A percentile compares a stretch with the other conserved stretches of the same genome.
Evolutionary conservation across 2,329 filamentous ascomycete genomes (phyloP).

Genomic region (Fusarium zealandicum): DNA sequence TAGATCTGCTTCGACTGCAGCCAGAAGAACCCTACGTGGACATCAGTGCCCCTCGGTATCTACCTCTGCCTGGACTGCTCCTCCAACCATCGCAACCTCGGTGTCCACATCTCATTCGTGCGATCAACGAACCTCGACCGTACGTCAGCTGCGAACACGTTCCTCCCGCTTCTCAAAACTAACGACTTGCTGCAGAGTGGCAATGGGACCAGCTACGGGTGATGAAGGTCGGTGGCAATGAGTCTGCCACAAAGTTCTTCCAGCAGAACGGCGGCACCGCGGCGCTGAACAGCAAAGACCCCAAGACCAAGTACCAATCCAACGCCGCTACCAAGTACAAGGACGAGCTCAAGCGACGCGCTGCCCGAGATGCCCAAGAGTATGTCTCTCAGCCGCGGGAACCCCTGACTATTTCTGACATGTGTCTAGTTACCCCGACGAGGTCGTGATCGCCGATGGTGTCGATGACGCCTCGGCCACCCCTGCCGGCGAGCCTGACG

Average conservation of each 20-base stretch:
- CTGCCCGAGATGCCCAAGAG: slow-evolving; percentile 83
- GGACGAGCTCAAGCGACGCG: slow-evolving; percentile 89
- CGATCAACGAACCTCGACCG: slow-evolving; percentile 97
- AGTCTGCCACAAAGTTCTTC: slow-evolving; percentile 98
- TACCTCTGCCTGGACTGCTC: slow-evolving; percentile 99
- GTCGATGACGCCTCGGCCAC: slow-evolving; percentile 74
- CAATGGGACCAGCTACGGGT: slow-evolving; percentile 97
- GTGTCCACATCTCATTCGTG: slow-evolving; percentile 99
- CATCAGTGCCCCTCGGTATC: slow-evolving; percentile 94
- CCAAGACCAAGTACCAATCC: slow-evolving; percentile 96
- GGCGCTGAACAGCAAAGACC: slow-evolving; percentile 93
- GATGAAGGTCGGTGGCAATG: slow-evolving; percentile 99
- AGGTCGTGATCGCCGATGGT: slow-evolving; percentile 84
- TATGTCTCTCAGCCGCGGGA: slow-evolving; percentile 55
- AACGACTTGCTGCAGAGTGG: slow-evolving; percentile 69
- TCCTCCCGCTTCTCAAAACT: slow-evolving; percentile 22
- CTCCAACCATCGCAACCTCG: slow-evolving; percentile 94
- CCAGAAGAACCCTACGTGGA: slow-evolving; percentile 98
- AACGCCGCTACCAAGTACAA: slow-evolving; percentile 97
- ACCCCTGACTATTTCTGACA: slow-evolving; percentile 35
- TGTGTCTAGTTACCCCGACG: slow-evolving; percentile 73
- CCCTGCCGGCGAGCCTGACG: slow-evolving; percentile 83
- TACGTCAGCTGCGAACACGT: slow-evolving; percentile 58
- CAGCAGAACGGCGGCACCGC: slow-evolving; percentile 94
- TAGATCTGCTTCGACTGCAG: slow-evolving; percentile 99